Conservation (phyloP, 306 rosid genomes). For the Sechiopsis laciniata region DNA sequence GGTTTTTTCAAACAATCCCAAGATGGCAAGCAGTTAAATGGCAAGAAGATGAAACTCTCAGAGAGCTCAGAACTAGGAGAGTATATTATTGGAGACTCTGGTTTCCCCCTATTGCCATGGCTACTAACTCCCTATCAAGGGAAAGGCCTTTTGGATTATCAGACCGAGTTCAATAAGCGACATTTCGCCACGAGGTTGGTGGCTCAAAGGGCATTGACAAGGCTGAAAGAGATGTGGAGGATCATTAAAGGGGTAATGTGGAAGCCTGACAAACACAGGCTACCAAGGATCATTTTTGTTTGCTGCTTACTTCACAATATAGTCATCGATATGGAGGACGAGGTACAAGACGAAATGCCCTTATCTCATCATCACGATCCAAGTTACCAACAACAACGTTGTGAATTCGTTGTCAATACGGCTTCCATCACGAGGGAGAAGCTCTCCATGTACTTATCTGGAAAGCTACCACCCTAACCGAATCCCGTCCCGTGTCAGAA, state of each 20-base stretch:
- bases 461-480: conserved; percentile 28
- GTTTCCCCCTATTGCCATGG: conserved; percentile 79
- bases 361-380: conserved; percentile 55
- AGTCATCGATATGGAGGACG: conserved; percentile 71
- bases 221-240: conserved; percentile 74
- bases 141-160: conserved; percentile 42
- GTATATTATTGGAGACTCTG: conserved; percentile 62
- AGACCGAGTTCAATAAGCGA: conserved; percentile 52
- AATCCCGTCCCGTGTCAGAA: background rate
- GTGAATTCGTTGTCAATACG: conserved; percentile 44
- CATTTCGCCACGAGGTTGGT: conserved; percentile 57
- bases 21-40: conserved; percentile 56
- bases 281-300: conserved; percentile 75
- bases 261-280: conserved; percentile 70
- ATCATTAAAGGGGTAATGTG: conserved; percentile 82
- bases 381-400: conserved; percentile 50
- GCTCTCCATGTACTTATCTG: conserved; percentile 49
- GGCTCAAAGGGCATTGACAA: conserved; percentile 63
- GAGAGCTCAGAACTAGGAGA: conserved; percentile 51
- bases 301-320: conserved; percentile 87
- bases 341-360: conserved; percentile 39
- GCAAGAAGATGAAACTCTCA: conserved; percentile 33
- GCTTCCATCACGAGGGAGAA: conserved; percentile 49
- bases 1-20: conserved; percentile 48
- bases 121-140: conserved; percentile 68